Conservation (phyloP, 352 stramenopile species). For the Pythium periplocum region DNA sequence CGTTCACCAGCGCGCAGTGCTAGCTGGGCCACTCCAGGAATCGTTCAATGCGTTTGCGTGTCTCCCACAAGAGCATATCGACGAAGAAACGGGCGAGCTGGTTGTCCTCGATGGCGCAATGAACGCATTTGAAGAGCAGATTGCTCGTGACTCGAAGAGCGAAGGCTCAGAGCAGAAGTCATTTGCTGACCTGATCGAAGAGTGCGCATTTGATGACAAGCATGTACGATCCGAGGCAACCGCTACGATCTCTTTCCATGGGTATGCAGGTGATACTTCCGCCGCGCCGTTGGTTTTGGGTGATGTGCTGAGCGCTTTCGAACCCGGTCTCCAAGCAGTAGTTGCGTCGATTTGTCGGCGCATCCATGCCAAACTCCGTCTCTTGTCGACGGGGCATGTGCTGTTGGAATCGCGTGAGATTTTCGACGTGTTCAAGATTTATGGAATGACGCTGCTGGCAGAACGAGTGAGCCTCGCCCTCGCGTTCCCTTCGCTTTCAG, state of each 20-base stretch:
- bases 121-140: slow-evolving; percentile 8
- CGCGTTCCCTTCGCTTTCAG: slow-evolving; percentile 20
- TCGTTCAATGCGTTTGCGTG: slow-evolving; percentile 61
- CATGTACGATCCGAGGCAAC: background rate
- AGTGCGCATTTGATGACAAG: slow-evolving; percentile 25
- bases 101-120: slow-evolving; percentile 35
- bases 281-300: slow-evolving; percentile 6
- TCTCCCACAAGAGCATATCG: slow-evolving; percentile 51
- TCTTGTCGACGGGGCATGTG: slow-evolving; percentile 27
- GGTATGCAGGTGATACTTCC: background rate
- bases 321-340: background rate
- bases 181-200: slow-evolving; percentile 32
- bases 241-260: slow-evolving; percentile 6
- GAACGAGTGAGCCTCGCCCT: slow-evolving; percentile 57
- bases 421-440: slow-evolving; percentile 82
- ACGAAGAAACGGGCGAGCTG: slow-evolving; percentile 50
- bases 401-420: slow-evolving; percentile 51
- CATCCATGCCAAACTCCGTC: slow-evolving; percentile 6
- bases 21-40: slow-evolving; percentile 30
- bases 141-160: slow-evolving; percentile 2
- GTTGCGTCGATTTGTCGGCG: background rate
- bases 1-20: slow-evolving; percentile 17
- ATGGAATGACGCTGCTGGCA: slow-evolving; percentile 70
- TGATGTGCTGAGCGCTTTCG: background rate
- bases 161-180: slow-evolving; percentile 19